Evolutionary conservation across 2,329 filamentous ascomycete species (phyloP).

Genomic region (Sporothrix luriei): DNA sequence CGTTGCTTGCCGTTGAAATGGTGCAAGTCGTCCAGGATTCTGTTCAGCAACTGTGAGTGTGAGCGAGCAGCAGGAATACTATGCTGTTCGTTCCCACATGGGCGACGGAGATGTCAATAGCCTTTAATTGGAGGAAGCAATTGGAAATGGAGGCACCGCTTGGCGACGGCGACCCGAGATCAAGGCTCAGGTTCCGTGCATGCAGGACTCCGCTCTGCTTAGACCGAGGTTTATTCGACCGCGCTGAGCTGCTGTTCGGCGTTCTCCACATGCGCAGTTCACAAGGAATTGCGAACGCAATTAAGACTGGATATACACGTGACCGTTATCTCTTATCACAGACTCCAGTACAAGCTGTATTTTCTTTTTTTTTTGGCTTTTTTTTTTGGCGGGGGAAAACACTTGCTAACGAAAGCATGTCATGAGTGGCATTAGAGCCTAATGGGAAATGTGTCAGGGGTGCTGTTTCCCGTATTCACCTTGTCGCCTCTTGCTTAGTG

Average conservation of each 20-base stretch:
- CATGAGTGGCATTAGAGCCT: constrained; percentile 1
- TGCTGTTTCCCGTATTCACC: not conserved
- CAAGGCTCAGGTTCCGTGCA: not conserved
- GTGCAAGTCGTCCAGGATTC: not conserved
- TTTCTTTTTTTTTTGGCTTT: not conserved
- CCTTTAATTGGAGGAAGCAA: not conserved
- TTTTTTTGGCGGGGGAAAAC: constrained; percentile 7
- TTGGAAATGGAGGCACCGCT: constrained; percentile 7
- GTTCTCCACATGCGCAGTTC: no score
- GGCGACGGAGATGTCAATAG: no score
- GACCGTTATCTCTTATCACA: constrained; percentile 23
- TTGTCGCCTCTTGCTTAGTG: not conserved
- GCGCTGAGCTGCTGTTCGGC: not conserved
- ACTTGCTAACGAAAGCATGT: not conserved
- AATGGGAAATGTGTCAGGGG: not conserved
- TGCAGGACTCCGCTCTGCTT: not conserved
- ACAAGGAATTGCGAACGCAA: not conserved
- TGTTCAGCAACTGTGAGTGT: not conserved
- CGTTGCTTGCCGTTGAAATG: not conserved
- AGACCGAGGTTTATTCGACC: constrained; percentile 22
- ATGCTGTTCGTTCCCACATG: not conserved
- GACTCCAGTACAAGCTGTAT: constrained; percentile 11
- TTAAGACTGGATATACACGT: not conserved
- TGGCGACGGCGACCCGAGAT: constrained; percentile 6
- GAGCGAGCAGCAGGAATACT: not conserved